Conservation (phyloP, 768 basidiomycete species). For the Dendrothele bispora region DNA sequence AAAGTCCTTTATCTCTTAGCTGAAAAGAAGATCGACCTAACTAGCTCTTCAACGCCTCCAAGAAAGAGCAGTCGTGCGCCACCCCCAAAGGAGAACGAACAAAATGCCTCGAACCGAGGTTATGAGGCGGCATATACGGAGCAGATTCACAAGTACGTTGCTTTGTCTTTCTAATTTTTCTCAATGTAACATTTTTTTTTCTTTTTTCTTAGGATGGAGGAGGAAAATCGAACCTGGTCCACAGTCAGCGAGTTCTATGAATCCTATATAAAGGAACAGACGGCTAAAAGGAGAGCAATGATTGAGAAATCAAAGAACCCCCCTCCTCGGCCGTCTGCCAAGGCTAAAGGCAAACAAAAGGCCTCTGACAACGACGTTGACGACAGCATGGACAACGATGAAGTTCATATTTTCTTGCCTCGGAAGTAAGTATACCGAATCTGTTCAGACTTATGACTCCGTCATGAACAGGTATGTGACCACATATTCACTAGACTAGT, state of each 20-base stretch:
- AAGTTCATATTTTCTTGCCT: too few species aligned
- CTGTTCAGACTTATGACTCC: too few species aligned
- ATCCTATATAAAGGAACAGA: constrained; percentile 43
- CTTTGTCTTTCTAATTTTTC: neutral
- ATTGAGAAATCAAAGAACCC: constrained; percentile 28
- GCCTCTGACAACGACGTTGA: constrained; percentile 41
- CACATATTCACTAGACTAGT: too few species aligned
- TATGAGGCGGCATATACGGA: constrained; percentile 67
- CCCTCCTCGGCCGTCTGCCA: constrained; percentile 46
- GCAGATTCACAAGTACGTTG: constrained; percentile 64
- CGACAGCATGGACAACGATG: constrained; percentile 33
- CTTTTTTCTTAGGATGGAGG: constrained; percentile 38
- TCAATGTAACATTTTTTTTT: constrained; percentile 20
- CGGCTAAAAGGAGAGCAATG: constrained; percentile 43
- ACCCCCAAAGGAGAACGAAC: constrained; percentile 55
- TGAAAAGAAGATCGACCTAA: constrained; percentile 60
- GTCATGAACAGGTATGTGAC: too few species aligned
- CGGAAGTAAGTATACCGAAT: too few species aligned
- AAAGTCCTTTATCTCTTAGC: constrained; percentile 66
- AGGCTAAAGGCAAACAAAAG: constrained; percentile 62
- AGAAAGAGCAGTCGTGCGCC: constrained; percentile 25
- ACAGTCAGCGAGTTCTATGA: constrained; percentile 50
- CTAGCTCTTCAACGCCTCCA: constrained; percentile 32
- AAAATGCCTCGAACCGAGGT: constrained; percentile 70
- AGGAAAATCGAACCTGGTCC: constrained; percentile 75